phyloP scores from a whole-genome alignment of 805 yeast genomes.

The Blastobotrys terrestris region DNA sequence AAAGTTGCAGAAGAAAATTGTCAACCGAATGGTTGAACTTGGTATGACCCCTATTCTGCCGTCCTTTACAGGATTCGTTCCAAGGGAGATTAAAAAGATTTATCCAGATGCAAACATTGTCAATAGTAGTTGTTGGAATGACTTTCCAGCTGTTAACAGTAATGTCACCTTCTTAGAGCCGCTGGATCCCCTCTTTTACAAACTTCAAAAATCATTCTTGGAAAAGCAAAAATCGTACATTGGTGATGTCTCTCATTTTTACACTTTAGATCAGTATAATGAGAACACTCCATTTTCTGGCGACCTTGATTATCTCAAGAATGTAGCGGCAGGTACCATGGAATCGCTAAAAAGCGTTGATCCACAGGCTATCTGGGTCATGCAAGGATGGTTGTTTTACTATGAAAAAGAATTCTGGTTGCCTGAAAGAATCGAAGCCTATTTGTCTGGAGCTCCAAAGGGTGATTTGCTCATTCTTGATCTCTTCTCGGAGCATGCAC shows the following conservation, averaged over 20 bases:
- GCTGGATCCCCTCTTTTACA: slow-evolving; percentile 10
- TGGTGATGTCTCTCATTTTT: slow-evolving; percentile 8
- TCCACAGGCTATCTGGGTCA: slow-evolving; percentile 12
- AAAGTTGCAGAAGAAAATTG: slow-evolving; percentile 9
- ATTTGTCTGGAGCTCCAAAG: slow-evolving; percentile 7
- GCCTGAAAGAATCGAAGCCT: slow-evolving; percentile 10
- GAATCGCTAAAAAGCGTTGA: slow-evolving; percentile 3
- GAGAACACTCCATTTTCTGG: slow-evolving; percentile 14
- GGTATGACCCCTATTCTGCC: slow-evolving; percentile 16
- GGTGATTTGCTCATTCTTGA: slow-evolving; percentile 13
- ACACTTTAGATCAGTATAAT: slow-evolving; percentile 16
- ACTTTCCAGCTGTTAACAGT: slow-evolving; percentile 10
- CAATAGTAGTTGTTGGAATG: slow-evolving; percentile 9
- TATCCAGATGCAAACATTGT: slow-evolving; percentile 12
- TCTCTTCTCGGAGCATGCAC: slow-evolving; percentile 12
- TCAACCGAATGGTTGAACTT: slow-evolving; percentile 11
- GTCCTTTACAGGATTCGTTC: slow-evolving; percentile 13
- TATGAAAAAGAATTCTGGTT: slow-evolving; percentile 10
- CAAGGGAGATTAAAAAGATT: slow-evolving; percentile 3
- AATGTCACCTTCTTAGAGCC: slow-evolving; percentile 15
- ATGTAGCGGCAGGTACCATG: slow-evolving; percentile 7
- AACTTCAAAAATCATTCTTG: slow-evolving; percentile 11
- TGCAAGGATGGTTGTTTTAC: slow-evolving; percentile 16
- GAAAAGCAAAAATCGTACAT: slow-evolving; percentile 5
- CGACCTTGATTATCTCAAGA: slow-evolving; percentile 8